Percentiles rank a stretch among this genome's conserved stretches.
These are phyloP conservation scores for Phytophthora gonapodyides DNA, from an alignment of 352 stramenopile genomes.

Conservation along the genomic window DNA sequence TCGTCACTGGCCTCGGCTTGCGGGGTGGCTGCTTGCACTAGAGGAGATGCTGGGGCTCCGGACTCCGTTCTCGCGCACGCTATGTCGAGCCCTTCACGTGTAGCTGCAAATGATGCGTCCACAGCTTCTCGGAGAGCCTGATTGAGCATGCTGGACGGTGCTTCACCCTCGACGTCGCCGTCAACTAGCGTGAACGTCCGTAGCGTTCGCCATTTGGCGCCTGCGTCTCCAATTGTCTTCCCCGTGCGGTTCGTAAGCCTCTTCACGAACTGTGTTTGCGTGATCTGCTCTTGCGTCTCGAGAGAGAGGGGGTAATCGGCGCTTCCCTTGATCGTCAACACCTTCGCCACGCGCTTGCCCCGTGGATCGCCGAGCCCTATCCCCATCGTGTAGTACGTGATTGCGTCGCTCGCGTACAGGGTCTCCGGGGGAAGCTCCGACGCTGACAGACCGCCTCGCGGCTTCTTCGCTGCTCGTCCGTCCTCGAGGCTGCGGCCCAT, in stretches of 20 bases:
- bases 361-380: neutral
- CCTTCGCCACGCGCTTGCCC: slow-evolving; percentile 1
- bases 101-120: slow-evolving; percentile 1
- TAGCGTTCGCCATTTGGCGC: too few species aligned
- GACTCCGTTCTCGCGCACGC: slow-evolving; percentile 1
- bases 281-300: neutral
- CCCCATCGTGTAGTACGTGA: neutral
- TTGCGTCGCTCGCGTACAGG: neutral
- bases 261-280: slow-evolving; percentile 4
- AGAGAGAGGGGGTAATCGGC: neutral
- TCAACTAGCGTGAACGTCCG: too few species aligned
- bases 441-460: neutral
- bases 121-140: slow-evolving; percentile 1
- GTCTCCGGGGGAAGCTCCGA: neutral
- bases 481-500: too few species aligned
- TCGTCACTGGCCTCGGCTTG: neutral
- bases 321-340: slow-evolving; percentile 1
- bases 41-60: neutral
- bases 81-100: neutral
- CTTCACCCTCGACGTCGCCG: too few species aligned
- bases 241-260: neutral
- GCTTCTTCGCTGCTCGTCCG: too few species aligned
- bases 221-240: neutral
- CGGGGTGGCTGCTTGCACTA: neutral
- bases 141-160: neutral